These are phyloP conservation scores for Trichoderma koningii DNA, from an alignment of 2,329 filamentous ascomycete genomes.

Conservation along the genomic window DNA sequence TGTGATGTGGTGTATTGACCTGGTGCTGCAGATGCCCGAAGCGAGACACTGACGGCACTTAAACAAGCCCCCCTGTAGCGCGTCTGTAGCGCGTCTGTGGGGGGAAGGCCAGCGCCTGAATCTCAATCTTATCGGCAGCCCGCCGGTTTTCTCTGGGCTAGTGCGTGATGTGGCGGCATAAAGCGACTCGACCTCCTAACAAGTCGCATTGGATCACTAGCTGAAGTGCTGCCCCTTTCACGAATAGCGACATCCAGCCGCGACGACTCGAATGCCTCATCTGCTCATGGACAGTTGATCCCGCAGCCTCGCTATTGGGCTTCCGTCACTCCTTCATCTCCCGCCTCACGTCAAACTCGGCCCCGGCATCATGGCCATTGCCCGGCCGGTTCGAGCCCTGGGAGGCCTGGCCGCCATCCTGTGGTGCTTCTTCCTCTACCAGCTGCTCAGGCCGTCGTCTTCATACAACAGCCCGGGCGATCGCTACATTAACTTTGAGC, in stretches of 20 bases:
- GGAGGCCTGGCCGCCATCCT: constrained; percentile 70
- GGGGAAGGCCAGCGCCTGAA: constrained; percentile 1
- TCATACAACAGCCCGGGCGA: constrained; percentile 47
- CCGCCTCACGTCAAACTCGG: neutral
- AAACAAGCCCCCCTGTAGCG: constrained; percentile 8
- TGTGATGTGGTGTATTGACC: neutral
- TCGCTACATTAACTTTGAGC: constrained; percentile 61
- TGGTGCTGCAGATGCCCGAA: neutral
- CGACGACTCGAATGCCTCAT: constrained; percentile 16
- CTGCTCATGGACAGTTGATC: constrained; percentile 19
- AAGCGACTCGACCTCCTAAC: neutral
- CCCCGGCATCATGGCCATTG: constrained; percentile 70
- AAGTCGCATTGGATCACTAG: neutral
- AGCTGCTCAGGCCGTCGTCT: constrained; percentile 64
- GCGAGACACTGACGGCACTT: constrained; percentile 6
- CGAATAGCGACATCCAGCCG: constrained; percentile 9
- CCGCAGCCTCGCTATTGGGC: constrained; percentile 9
- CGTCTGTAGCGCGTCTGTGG: constrained; percentile 21
- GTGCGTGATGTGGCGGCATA: constrained; percentile 1
- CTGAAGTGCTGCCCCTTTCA: constrained; percentile 13
- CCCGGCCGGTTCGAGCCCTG: constrained; percentile 79
- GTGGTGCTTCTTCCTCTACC: constrained; percentile 77
- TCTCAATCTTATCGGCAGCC: constrained; percentile 4
- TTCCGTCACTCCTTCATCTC: constrained; percentile 6
- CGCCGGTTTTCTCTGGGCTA: neutral